phyloP scores from a whole-genome alignment of 768 basidiomycete genomes.

The Kwoniella botswanensis region DNA sequence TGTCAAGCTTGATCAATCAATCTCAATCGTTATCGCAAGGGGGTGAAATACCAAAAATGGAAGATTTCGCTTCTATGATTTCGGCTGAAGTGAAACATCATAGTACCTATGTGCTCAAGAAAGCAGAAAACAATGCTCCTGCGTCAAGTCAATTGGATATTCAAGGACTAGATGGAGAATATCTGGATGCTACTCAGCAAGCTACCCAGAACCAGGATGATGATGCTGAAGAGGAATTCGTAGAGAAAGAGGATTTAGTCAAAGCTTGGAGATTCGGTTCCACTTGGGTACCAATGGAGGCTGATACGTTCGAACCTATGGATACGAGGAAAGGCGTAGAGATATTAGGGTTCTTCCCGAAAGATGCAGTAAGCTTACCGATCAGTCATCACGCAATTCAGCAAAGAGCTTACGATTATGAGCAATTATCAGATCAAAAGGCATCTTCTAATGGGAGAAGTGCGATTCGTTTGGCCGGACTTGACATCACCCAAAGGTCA shows the following conservation, averaged over 20 bases:
- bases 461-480: conserved; percentile 84
- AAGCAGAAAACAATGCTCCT: conserved; percentile 17
- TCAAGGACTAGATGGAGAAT: conserved; percentile 39
- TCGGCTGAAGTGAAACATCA: conserved; percentile 51
- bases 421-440: conserved; percentile 70
- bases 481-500: conserved; percentile 70
- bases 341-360: conserved; percentile 79
- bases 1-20: conserved; percentile 34
- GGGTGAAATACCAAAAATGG: conserved; percentile 12
- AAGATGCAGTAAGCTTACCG: conserved; percentile 64
- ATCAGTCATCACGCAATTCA: background rate
- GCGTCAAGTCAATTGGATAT: conserved; percentile 18
- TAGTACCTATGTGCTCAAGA: conserved; percentile 43
- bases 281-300: conserved; percentile 80
- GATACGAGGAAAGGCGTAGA: conserved; percentile 83
- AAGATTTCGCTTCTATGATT: conserved; percentile 45
- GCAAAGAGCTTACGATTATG: conserved; percentile 2
- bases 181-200: conserved; percentile 56
- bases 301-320: conserved; percentile 77
- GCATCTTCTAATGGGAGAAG: conserved; percentile 79
- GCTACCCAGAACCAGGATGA: conserved; percentile 36
- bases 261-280: conserved; percentile 58
- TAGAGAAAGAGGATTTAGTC: conserved; percentile 57
- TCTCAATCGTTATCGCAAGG: conserved; percentile 27
- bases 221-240: conserved; percentile 58